Evolutionary conservation across 2,329 filamentous ascomycete species (phyloP).

Genomic region (Microsporum canis): DNA sequence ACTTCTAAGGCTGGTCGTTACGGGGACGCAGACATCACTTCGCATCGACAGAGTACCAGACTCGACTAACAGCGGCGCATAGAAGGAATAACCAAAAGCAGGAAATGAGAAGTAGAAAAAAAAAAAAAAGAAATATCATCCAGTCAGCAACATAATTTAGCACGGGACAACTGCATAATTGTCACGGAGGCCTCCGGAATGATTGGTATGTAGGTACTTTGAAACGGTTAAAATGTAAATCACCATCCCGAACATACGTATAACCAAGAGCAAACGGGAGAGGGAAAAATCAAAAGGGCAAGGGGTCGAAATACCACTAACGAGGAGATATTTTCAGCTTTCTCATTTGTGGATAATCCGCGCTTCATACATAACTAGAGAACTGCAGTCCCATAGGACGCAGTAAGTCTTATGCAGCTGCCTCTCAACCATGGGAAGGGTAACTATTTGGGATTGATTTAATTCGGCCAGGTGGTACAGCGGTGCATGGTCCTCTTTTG

Average conservation of each 20-base stretch:
- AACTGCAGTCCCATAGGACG: neutral
- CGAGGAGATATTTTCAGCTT: neutral
- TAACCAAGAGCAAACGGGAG: neutral
- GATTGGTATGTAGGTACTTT: neutral
- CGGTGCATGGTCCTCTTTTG: neutral
- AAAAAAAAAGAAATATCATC: neutral
- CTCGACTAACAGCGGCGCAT: neutral
- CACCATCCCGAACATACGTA: neutral
- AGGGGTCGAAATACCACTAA: neutral
- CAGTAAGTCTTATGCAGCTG: neutral
- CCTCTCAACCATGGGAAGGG: neutral
- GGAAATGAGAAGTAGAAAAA: neutral
- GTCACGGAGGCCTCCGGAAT: neutral
- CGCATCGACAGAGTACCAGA: neutral
- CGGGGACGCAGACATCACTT: neutral
- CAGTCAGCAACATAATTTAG: neutral
- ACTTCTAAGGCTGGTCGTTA: neutral
- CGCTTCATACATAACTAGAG: neutral
- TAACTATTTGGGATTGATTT: neutral
- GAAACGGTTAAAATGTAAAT: neutral
- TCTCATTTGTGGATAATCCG: slow-evolving; percentile 1
- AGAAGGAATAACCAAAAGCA: neutral
- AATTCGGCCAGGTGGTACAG: neutral
- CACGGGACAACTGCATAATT: neutral
- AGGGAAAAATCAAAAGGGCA: neutral